Base-by-base conservation (phyloP, 345 rosid genomes). In the Conringia planisiliqua region DNA sequence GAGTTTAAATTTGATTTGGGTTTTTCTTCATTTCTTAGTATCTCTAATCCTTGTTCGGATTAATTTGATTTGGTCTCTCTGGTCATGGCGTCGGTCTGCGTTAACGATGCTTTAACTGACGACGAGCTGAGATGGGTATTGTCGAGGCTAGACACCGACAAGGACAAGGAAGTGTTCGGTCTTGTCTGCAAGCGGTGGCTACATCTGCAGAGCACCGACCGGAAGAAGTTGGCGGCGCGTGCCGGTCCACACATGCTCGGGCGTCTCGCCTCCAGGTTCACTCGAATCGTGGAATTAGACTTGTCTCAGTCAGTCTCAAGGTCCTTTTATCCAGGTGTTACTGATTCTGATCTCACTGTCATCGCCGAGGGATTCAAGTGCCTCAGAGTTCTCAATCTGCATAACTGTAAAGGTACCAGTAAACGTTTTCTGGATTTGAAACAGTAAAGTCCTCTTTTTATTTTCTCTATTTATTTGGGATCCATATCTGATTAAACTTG, bases 181-280 rank as follows among this genome's bases (percentile, higher is more conserved):
- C 79, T 91, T 85, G 99, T 95, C 13, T 95, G 97, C 78, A 90
- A 91, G 87, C 76, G 88, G 76, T 91, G 99, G 99, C 82, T 94
- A 29, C 51, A 73, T 66, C 80, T 94, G 72, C 97, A 94, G 88
- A 94, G 97, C 78, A 83, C 89, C 0, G 96, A 87, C 79, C 83
- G 98, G 84, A 90, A 79, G 88, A 90, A 85, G 83, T 87, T 95
- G 40, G 86, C 93, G 4, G 93, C 87, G 16, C 93, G 96, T 24
- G 99, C 99, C 22, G 99, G 99, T 27, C 85, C 96, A 4, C 97
- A 90, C 71, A 83, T 94, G 97, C 97, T 95, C 50, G 73, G 71
- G 51, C 88, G 84, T 74, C 86, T 90, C 74, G 97, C 97, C 16
- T 79, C 85, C n/a, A 85, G 98, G 80, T 94, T 94, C 83, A 82